Base-by-base conservation (phyloP, 495 filamentous ascomycete genomes). In the Talaromyces liani region DNA sequence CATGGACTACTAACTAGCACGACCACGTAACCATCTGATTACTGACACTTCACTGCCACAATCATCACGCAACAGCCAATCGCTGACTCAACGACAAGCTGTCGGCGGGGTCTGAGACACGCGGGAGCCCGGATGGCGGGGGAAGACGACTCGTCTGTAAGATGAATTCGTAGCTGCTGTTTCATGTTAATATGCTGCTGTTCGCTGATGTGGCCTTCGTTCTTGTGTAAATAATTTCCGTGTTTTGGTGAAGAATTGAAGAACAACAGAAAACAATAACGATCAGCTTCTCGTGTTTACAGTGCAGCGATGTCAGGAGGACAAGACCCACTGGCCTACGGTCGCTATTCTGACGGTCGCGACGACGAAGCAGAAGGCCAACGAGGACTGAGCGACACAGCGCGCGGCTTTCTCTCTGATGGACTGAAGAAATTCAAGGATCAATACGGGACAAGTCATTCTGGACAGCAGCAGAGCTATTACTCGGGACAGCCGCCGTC, bases 271-370 rank as follows among this genome's bases (percentile, higher is more conserved):
- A 41, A 16, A 14, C 36, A 41, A 41, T 36, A 36, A 36, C 33
- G 33, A 3, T 5, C 47, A 20, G 47, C 47, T 4, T 31, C 5
- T 51, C 47, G 47, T 51, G 8, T 22, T 54, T 54, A 10, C 49
- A 12, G 49, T n/a, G 4, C 45, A 55, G 49, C 51, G 39, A 82
- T 82, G 79, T 79, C 79, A 31, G 64, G 75, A 22, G 68, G 69
- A 33, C 77, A 85, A 66, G 81, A 85, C 65, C 68, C 68, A 20
- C 67, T 86, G 69, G 84, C 83, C 54, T 86, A 86, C 68, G 84
- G 84, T 70, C 77, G 79, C 18, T 83, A 84, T 62, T 76, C 83
- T 65, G 67, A 63, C 31, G 69, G 71, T 16, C 31, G 65, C 63
- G 66, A 71, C 51, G 58, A 63, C 39, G 39, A 53, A 10, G 51